A percentile compares a stretch with the other conserved stretches of the same genome.
These are phyloP conservation scores for Chalciporus sp. DNA, from an alignment of 1,284 basidiomycete species.

Conservation along the genomic window DNA sequence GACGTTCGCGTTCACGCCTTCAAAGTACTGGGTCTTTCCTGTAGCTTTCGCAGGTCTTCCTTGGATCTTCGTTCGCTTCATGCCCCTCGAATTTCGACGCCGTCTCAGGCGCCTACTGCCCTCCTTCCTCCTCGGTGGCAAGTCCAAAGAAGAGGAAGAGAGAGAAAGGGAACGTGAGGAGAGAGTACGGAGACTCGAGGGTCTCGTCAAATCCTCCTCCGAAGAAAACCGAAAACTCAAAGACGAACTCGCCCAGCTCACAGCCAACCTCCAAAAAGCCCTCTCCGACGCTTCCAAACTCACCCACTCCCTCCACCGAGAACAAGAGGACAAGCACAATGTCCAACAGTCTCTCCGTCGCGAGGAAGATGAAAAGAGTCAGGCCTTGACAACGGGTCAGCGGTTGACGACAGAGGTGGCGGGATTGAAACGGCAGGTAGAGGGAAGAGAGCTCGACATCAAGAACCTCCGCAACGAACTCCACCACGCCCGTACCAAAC, in stretches of 20 bases:
- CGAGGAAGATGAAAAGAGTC: conserved; percentile 25
- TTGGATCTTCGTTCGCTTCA: conserved; percentile 24
- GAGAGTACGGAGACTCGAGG: conserved; percentile 19
- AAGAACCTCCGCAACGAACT: conserved; percentile 31
- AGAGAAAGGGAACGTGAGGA: conserved; percentile 14
- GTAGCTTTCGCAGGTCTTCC: conserved; percentile 32
- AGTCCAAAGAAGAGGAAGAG: conserved; percentile 27
- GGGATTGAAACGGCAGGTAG: conserved; percentile 26
- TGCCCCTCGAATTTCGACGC: conserved; percentile 1
- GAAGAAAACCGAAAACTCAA: conserved; percentile 24
- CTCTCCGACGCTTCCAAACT: conserved; percentile 12
- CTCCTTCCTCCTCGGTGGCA: neutral
- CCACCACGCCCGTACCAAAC: conserved; percentile 28
- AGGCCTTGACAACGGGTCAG: conserved; percentile 10
- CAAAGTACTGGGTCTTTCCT: conserved; percentile 31
- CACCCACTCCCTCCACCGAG: conserved; percentile 19
- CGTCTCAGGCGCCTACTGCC: neutral
- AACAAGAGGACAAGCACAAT: conserved; percentile 13
- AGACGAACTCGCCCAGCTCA: conserved; percentile 17
- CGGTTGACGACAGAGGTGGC: conserved; percentile 19
- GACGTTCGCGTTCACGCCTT: conserved; percentile 30
- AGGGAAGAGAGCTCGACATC: conserved; percentile 24
- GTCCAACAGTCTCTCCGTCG: conserved; percentile 20
- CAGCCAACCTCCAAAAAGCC: conserved; percentile 1
- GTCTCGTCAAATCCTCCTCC: neutral